These are phyloP conservation scores for Euphorbia pulcherrima DNA, from an alignment of 345 rosid species.

Conservation along the genomic window DNA sequence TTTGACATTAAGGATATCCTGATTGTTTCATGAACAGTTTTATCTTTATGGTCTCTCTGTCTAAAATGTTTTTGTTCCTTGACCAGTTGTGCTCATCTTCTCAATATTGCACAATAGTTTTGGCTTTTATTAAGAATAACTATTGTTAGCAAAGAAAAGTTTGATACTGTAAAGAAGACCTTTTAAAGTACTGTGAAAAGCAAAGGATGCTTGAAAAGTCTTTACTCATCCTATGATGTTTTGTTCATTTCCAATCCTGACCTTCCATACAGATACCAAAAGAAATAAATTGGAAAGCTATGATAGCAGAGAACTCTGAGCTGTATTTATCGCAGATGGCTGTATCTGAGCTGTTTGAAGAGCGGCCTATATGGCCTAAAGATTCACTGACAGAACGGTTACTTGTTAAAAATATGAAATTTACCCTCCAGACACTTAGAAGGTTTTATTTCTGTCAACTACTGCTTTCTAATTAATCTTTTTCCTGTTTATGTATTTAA, in stretches of 20 bases:
- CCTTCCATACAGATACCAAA: conserved; percentile 81
- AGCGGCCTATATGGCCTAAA: conserved; percentile 89
- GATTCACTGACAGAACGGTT: conserved; percentile 58
- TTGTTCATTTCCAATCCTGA: conserved; percentile 40
- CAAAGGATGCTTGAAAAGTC: not conserved
- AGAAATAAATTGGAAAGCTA: conserved; percentile 66
- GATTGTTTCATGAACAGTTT: not conserved
- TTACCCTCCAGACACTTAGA: conserved; percentile 55
- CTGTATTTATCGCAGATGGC: conserved; percentile 73
- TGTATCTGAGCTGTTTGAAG: conserved; percentile 76
- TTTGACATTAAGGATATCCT: conserved; percentile 90
- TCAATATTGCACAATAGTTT: not conserved
- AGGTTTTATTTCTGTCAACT: conserved; percentile 44
- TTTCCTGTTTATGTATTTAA: conserved; percentile 10
- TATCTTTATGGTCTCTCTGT: not conserved
- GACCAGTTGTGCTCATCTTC: not conserved
- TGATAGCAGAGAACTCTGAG: conserved; percentile 43
- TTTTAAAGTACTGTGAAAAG: not conserved
- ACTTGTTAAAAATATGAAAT: conserved; percentile 61
- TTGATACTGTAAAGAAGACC: not conserved
- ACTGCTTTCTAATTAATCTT: conserved; percentile 8
- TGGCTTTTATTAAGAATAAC: not conserved
- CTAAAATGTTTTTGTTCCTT: conserved; percentile 3
- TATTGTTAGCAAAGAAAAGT: not conserved
- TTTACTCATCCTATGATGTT: not conserved